Base-by-base conservation (phyloP, 306 rosid species). In the Neltuma alba region DNA sequence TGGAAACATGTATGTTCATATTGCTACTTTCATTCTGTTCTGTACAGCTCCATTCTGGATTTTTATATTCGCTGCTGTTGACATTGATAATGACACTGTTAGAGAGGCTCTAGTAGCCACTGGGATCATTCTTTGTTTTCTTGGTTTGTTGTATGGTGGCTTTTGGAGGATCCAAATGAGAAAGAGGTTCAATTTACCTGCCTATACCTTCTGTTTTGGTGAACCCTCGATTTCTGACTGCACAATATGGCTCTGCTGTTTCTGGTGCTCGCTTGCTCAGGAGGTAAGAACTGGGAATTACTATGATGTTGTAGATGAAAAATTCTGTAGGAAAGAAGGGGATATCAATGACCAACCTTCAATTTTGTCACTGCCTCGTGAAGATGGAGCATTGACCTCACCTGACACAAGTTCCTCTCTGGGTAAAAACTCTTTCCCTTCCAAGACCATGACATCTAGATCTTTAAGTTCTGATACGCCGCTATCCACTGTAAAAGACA, bases 141-240 rank as follows among this genome's bases (percentile, higher is more conserved):
- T 96, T 73, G 99, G 99, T 71, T 76, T 93, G 76, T 92, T 96
- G 21, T 96, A 96, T 47, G 99, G 99, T 58, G 99, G 99, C 40
- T 96, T 96, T 87, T 96, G 99, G 99, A 91, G 99, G 91, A 96
- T 96, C 79, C 98, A 86, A 82, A 96, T 96, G 96, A 91, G 99
- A 82, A 93, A 52, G 58, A 52, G 58, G 58, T 52, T 52, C 58
- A 52, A 52, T n/a, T 52, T 52, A 52, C 58, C 58, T n/a, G 4
- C 93, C 76, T 93, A 91, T 81, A 34, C 77, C 84, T 93, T 96
- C 82, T 93, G 98, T 81, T 91, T 76, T 62, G 93, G 97, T 66
- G 44, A 87, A 81, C 88, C 94, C 7, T 81, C 93, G 4, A 83
- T 84, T 21, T 81, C 97, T 47, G 98, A 96, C 77, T 96, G 94